These are phyloP conservation scores for Sequoia sempervirens DNA, from an alignment of 75 land plant species.

Conservation along the genomic window DNA sequence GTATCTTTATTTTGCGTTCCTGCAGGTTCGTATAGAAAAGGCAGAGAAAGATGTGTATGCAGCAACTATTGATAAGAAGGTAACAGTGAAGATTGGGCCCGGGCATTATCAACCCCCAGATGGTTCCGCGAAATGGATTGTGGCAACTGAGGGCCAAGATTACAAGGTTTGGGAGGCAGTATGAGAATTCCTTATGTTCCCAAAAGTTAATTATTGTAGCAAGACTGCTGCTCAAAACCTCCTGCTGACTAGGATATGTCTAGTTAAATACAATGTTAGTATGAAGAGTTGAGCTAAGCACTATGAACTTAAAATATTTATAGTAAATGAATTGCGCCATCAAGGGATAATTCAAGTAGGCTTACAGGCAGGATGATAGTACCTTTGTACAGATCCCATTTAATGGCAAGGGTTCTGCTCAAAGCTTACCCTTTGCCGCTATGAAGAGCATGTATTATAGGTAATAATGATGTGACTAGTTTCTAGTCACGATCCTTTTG, in stretches of 20 bases:
- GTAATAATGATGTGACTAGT: background rate
- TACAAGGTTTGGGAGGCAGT: constrained; percentile 78
- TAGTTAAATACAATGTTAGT: background rate
- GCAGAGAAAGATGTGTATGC: constrained; percentile 86
- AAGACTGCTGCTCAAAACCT: background rate
- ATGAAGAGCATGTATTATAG: background rate
- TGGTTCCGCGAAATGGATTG: constrained; percentile 43
- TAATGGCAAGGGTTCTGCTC: background rate
- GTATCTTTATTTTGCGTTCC: background rate
- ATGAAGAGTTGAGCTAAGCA: background rate
- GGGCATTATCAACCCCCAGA: constrained; percentile 57
- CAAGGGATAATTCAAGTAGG: background rate
- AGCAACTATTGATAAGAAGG: constrained; percentile 67
- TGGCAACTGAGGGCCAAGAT: constrained; percentile 56
- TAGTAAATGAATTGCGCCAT: background rate
- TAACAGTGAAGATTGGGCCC: constrained; percentile 60
- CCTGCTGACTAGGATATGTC: background rate
- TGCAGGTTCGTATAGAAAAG: constrained; percentile 52
- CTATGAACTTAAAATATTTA: background rate
- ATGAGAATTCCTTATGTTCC: background rate
- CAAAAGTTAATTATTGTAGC: background rate
- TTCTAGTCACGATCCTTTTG: background rate
- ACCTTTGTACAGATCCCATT: background rate
- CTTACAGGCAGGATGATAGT: background rate
- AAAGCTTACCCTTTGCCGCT: background rate